Percentiles rank a stretch among this genome's conserved stretches.
phyloP scores from a whole-genome alignment of 2,329 filamentous ascomycete genomes.

The Decorospora gaudefroyi region DNA sequence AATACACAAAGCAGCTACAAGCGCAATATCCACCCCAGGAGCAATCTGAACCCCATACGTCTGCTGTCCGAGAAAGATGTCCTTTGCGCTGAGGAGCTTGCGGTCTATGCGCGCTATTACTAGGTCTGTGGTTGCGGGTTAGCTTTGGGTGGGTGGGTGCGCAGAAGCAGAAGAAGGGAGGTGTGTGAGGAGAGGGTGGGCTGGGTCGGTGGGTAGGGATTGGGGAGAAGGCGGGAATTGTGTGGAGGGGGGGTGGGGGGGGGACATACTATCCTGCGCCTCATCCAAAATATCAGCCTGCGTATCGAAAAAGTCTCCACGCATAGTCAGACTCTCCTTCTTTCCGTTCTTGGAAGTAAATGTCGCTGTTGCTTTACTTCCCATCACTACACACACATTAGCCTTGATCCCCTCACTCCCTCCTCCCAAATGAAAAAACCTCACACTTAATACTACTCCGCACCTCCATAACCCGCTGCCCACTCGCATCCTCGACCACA shows the following conservation, averaged over 20 bases:
- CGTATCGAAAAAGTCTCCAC: conserved; percentile 64
- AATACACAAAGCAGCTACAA: conserved; percentile 70
- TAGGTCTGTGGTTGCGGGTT: conserved; percentile 35
- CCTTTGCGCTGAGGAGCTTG: conserved; percentile 60
- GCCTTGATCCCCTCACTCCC: neutral
- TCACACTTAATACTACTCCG: conserved; percentile 60
- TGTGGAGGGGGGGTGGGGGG: too few relatives aligned
- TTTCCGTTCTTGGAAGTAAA: conserved; percentile 51
- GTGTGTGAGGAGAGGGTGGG: too few relatives aligned
- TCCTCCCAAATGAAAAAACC: conserved; percentile 28
- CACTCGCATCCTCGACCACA: conserved; percentile 53
- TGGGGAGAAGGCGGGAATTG: too few relatives aligned
- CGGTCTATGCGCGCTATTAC: conserved; percentile 64
- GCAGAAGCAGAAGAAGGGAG: neutral
- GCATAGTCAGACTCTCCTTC: conserved; percentile 53
- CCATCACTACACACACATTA: conserved; percentile 51
- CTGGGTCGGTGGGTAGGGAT: too few relatives aligned
- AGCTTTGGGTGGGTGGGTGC: neutral
- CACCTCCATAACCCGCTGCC: conserved; percentile 59
- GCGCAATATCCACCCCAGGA: conserved; percentile 66
- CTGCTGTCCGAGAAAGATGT: conserved; percentile 65
- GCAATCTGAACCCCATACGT: conserved; percentile 68
- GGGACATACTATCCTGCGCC: conserved; percentile 34
- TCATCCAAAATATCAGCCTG: conserved; percentile 62
- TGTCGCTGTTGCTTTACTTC: conserved; percentile 60